A percentile compares a stretch with the other conserved stretches of the same genome.
These are phyloP conservation scores for Collariella sp. DNA, from an alignment of 495 filamentous ascomycete species.

Conservation along the genomic window DNA sequence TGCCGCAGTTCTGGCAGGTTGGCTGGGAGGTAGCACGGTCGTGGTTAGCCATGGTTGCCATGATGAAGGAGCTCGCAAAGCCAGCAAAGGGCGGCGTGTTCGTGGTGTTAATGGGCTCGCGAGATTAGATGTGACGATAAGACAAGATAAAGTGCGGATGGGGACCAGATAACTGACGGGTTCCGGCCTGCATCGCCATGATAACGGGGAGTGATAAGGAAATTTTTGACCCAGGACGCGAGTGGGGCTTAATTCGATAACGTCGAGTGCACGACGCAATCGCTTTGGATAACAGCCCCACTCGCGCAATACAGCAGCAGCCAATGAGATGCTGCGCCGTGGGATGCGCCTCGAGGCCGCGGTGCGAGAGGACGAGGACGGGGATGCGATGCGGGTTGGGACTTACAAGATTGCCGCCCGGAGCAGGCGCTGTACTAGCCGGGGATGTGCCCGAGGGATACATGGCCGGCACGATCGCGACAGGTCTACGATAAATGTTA, in stretches of 20 bases:
- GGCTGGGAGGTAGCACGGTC: slow-evolving; percentile 70
- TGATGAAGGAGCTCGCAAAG: slow-evolving; percentile 14
- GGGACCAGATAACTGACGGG: slow-evolving; percentile 15
- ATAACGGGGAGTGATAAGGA: slow-evolving; percentile 27
- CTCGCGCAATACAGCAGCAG: not conserved
- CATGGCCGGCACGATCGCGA: slow-evolving; percentile 25
- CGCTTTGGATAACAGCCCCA: slow-evolving; percentile 15
- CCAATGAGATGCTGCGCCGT: slow-evolving; percentile 12
- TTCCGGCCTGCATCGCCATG: slow-evolving; percentile 16
- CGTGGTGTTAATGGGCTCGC: slow-evolving; percentile 8
- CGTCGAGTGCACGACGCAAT: slow-evolving; percentile 2
- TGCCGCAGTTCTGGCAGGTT: slow-evolving; percentile 93
- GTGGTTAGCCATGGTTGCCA: slow-evolving; percentile 40
- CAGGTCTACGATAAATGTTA: slow-evolving; percentile 17
- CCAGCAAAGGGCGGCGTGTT: not conserved
- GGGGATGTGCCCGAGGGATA: slow-evolving; percentile 55
- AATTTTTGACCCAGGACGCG: slow-evolving; percentile 30
- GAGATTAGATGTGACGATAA: slow-evolving; percentile 30
- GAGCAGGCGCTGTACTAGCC: slow-evolving; percentile 57
- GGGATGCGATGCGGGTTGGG: not conserved
- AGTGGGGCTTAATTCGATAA: slow-evolving; percentile 14
- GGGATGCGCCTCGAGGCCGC: not conserved
- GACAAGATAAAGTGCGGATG: slow-evolving; percentile 21
- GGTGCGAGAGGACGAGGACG: not conserved
- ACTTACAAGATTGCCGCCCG: slow-evolving; percentile 60